phyloP scores from a whole-genome alignment of 2,329 filamentous ascomycete genomes.

The Exophiala dermatitidis region DNA sequence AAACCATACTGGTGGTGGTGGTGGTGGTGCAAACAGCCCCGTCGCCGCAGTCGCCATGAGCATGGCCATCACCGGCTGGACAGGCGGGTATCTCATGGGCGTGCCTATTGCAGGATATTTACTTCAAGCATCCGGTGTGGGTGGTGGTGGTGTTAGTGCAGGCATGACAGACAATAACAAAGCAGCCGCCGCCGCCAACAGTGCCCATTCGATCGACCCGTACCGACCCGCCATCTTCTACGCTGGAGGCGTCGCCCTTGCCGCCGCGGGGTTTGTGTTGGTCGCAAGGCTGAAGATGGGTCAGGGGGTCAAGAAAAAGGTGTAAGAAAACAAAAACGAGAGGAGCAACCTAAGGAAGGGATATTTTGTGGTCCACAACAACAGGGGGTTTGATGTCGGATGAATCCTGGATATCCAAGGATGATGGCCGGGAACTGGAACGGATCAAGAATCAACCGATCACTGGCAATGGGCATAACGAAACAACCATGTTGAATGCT shows the following conservation, averaged over 20 bases:
- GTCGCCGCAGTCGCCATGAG: slow-evolving; percentile 48
- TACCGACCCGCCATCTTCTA: slow-evolving; percentile 58
- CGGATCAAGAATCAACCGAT: too few species aligned
- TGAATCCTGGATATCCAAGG: too few species aligned
- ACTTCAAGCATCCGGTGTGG: slow-evolving; percentile 49
- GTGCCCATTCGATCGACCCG: slow-evolving; percentile 39
- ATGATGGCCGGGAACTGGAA: too few species aligned
- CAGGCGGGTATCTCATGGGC: slow-evolving; percentile 54
- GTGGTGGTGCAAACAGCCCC: background rate
- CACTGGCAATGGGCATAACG: too few species aligned
- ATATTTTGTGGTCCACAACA: too few species aligned
- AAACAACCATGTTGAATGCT: too few species aligned
- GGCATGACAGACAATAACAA: too few species aligned
- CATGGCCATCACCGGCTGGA: slow-evolving; percentile 57
- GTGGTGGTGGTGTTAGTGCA: slow-evolving; percentile 15
- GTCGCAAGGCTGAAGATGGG: slow-evolving; percentile 40
- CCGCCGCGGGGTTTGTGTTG: slow-evolving; percentile 39
- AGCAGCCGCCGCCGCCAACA: background rate
- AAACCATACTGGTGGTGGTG: slow-evolving; percentile 29
- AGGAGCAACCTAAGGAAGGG: too few species aligned
- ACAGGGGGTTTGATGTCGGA: too few species aligned
- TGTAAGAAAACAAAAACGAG: slow-evolving; percentile 7
- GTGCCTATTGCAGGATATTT: slow-evolving; percentile 56
- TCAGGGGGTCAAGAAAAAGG: slow-evolving; percentile 17
- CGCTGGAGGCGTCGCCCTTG: slow-evolving; percentile 48